Base-by-base conservation (phyloP, 345 rosid species). In the Sisymbrium altissimum region DNA sequence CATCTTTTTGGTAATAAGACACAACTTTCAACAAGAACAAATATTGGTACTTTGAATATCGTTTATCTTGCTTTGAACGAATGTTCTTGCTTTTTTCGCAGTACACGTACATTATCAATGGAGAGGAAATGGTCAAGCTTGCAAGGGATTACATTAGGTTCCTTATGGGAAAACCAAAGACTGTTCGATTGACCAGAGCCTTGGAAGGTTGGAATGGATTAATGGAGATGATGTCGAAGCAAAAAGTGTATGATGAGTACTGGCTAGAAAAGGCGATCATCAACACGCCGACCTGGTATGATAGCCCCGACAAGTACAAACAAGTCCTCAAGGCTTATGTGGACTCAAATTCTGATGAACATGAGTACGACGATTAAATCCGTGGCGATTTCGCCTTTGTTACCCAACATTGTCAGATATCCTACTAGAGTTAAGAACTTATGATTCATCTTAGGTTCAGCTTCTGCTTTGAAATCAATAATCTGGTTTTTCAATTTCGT, bases 111-210 rank as follows among this genome's bases (percentile, higher is more conserved):
- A 86, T 89, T 65, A 79, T 93, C 29, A 68, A 49, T 43, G 98
- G 97, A 4, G 87, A 83, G 83, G 98, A 91, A 81, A 58, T 89
- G 71, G 38, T 76, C 60, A 85, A 81, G 59, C 83, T 91, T 35
- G 92, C 78, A 11, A 89, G 77, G 80, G 98, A 93, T 73, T 91
- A 82, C 80, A 41, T 93, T 21, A 85, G 80, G 79, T 93, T 63
- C 68, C 83, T 89, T 19, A 52, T 66, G 41, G 81, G 83, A 19
- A 86, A 83, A 29, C 78, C 67, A 10, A 73, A 79, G 85, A 93
- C 94, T 74, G 78, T 81, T 63, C 96, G 97, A 17, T 68, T 93
- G 62, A 76, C 61, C 56, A 72, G 84, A 61, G 83, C 85, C 50
- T 82, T 89, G 87, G 43, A 86, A 32, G 27, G 43, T 33, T 87